A percentile compares a stretch with the other conserved stretches of the same genome.
phyloP scores from a whole-genome alignment of 768 basidiomycete genomes.

The Chalciporus piperatus region DNA sequence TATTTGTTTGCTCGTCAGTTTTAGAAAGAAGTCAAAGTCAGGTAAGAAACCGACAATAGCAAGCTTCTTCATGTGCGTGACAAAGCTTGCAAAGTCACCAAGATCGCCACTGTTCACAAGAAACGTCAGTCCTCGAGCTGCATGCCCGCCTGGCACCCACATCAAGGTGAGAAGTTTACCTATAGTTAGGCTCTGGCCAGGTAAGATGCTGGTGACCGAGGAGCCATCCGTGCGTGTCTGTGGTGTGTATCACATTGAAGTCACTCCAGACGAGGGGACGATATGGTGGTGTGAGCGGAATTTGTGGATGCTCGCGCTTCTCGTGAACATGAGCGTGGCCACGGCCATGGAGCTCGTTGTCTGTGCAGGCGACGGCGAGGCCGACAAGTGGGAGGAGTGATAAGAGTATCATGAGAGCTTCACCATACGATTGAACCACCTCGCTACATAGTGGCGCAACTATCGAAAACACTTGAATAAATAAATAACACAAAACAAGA shows the following conservation, averaged over 20 bases:
- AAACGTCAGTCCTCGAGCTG: not conserved
- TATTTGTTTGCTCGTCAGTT: conserved; percentile 19
- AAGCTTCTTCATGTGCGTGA: conserved; percentile 22
- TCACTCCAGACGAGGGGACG: conserved; percentile 82
- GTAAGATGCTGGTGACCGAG: conserved; percentile 77
- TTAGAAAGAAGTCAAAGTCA: not conserved
- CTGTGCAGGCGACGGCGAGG: conserved; percentile 21
- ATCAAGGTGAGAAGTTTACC: conserved; percentile 30
- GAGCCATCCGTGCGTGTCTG: conserved; percentile 81
- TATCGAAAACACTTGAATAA: too few relatives aligned
- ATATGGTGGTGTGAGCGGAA: conserved; percentile 53
- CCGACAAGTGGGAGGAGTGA: conserved; percentile 14
- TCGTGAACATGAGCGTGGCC: conserved; percentile 32
- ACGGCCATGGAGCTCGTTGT: conserved; percentile 18
- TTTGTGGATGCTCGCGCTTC: conserved; percentile 40
- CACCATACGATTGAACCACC: too few relatives aligned
- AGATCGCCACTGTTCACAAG: conserved; percentile 47
- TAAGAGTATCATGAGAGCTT: conserved; percentile 1
- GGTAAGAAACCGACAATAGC: conserved; percentile 7
- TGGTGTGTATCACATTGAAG: conserved; percentile 83
- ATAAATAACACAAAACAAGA: too few relatives aligned
- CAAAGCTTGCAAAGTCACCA: conserved; percentile 86
- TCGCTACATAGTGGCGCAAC: too few relatives aligned
- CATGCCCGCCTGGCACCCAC: too few relatives aligned
- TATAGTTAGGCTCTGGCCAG: conserved; percentile 76